phyloP scores from a whole-genome alignment of 192 early-diverging fungal genomes.

The Coemansia sp. region DNA sequence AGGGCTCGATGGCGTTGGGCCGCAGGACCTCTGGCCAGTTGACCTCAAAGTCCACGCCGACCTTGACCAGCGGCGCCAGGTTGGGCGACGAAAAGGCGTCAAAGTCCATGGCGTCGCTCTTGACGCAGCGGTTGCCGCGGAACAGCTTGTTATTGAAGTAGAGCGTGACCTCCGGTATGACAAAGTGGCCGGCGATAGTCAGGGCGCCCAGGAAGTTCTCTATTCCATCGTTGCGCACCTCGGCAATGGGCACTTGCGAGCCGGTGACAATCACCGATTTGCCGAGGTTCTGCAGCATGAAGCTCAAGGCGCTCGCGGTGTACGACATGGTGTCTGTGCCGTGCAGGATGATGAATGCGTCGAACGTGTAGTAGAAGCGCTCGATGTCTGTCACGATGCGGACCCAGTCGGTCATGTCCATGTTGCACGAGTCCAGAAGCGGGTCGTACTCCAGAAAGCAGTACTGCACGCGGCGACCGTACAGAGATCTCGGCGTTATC shows the following conservation, averaged over 20 bases:
- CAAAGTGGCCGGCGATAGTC: conserved; percentile 97
- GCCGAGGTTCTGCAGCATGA: conserved; percentile 95
- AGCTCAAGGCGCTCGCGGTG: conserved; percentile 84
- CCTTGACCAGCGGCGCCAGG: conserved; percentile 80
- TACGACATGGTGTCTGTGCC: conserved; percentile 90
- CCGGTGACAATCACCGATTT: conserved; percentile 98
- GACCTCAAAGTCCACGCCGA: conserved; percentile 96
- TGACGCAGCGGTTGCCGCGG: conserved; percentile 83
- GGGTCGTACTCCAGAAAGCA: conserved; percentile 95
- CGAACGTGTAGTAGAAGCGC: conserved; percentile 85
- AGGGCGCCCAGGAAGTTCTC: conserved; percentile 95
- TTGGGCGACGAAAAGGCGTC: conserved; percentile 88
- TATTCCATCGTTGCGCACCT: conserved; percentile 95
- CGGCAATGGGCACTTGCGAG: conserved; percentile 95
- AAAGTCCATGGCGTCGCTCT: conserved; percentile 77
- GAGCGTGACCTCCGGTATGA: conserved; percentile 91
- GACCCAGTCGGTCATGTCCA: conserved; percentile 93
- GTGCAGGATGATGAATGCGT: conserved; percentile 95
- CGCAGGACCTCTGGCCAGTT: conserved; percentile 83
- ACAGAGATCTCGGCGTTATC: conserved; percentile 84
- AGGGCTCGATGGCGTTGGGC: conserved; percentile 79
- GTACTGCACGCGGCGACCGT: conserved; percentile 90
- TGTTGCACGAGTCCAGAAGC: conserved; percentile 92
- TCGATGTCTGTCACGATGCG: conserved; percentile 96
- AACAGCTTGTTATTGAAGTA: conserved; percentile 94